Evolutionary conservation across 176 grass and related monocot species (phyloP).

Genomic region (Puccinellia tenuiflora): DNA sequence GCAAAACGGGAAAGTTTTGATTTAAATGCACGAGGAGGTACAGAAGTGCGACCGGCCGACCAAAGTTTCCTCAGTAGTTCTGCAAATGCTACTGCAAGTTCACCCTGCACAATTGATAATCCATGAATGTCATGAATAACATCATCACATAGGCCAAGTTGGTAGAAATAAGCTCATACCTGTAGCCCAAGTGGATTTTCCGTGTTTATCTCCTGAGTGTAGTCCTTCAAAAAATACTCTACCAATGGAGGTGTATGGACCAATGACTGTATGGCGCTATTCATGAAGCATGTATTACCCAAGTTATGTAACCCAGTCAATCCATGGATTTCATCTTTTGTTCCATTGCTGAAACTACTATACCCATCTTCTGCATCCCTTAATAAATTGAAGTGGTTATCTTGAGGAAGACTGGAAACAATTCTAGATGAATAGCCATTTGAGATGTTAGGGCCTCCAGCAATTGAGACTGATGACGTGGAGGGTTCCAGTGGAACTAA

Average conservation of each 20-base stretch:
- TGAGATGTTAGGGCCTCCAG: conserved; percentile 72
- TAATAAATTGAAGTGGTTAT: conserved; percentile 53
- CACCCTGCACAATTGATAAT: conserved; percentile 51
- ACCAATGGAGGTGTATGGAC: conserved; percentile 91
- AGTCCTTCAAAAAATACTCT: conserved; percentile 84
- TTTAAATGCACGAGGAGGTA: conserved; percentile 90
- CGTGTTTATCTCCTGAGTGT: conserved; percentile 78
- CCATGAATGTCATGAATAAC: conserved; percentile 11
- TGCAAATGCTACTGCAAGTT: conserved; percentile 90
- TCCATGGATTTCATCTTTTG: conserved; percentile 60
- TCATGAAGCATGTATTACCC: conserved; percentile 99
- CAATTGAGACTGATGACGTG: conserved; percentile 80
- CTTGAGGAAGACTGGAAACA: conserved; percentile 55
- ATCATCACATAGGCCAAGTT: background rate
- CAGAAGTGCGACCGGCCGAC: conserved; percentile 63
- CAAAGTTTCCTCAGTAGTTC: conserved; percentile 87
- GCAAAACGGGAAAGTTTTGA: conserved; percentile 90
- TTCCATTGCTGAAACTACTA: conserved; percentile 53
- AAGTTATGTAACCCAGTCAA: conserved; percentile 89
- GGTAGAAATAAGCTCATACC: conserved; percentile 37
- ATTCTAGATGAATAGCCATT: conserved; percentile 73
- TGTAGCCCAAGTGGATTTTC: conserved; percentile 98
- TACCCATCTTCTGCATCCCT: conserved; percentile 55
- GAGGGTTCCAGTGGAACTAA: conserved; percentile 73
- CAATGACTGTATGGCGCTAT: conserved; percentile 88